Base-by-base conservation (phyloP, 345 rosid species). In the Schrenkiella parvula region DNA sequence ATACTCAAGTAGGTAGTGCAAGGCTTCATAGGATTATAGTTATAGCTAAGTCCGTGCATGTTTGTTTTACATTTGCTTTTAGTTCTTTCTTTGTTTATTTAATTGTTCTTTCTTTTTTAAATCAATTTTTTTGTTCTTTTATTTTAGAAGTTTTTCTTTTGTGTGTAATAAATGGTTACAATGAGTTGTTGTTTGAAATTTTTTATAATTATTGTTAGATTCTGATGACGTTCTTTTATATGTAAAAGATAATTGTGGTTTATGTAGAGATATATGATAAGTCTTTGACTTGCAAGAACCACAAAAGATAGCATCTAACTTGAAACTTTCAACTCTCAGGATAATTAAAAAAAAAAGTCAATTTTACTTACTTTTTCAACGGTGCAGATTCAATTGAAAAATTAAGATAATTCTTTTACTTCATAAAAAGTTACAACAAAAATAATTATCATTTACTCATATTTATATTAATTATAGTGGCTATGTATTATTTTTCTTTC, bases 1-100 rank as follows among this genome's bases (percentile, higher is more conserved):
- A 64, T 73, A 55, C 58, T 64, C 58, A 34, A 56, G 34, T 64
- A 65, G 66, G 55, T 44, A 64, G 34, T 54, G 57, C 17, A 64
- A 73, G 65, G 42, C 23, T 34, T 44, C 39, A 55, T 34, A 73
- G 39, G 42, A 55, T 55, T 25, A 44, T 44, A 43, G 43, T 65
- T 65, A 34, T 58, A 57, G 37, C 35, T 2, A 44, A 21, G 65
- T 56, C 47, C 14, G 56, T 73, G 42, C 8, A 34, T 35, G 66
- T 44, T 73, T 44, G 22, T 42, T 34, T 72, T 72, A 15, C 26
- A 29, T 11, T 22, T 31, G 31, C 10, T 52, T 0, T 72, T 7
- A n/a, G 19, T 66, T 55, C n/a, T n/a, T 1, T 18, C 48, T 13
- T 50, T 7, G 6, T 70, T 58, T 19, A 6, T 12, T 26, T 35